Evolutionary conservation across 2,329 filamentous ascomycete genomes (phyloP).

Genomic region (Cryphonectria carpinicola): DNA sequence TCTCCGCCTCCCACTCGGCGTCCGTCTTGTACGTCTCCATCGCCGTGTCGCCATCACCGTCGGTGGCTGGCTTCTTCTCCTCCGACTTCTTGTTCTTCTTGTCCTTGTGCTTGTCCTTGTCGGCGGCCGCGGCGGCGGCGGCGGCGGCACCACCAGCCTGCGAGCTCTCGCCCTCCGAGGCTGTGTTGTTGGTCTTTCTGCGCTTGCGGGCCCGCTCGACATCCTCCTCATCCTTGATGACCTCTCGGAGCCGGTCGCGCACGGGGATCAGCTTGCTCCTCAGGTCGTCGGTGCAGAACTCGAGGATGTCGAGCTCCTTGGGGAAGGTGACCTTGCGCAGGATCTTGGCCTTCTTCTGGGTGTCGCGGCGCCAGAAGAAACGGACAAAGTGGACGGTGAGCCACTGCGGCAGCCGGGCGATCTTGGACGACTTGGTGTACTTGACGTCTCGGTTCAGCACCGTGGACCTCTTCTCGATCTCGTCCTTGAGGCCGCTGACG

Average conservation of each 20-base stretch:
- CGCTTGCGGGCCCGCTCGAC: slow-evolving; percentile 89
- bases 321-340: slow-evolving; percentile 99
- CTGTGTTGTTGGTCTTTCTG: slow-evolving; percentile 68
- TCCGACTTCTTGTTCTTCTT: slow-evolving; percentile 42
- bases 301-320: slow-evolving; percentile 86
- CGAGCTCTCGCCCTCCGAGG: slow-evolving; percentile 29
- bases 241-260: slow-evolving; percentile 93
- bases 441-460: slow-evolving; percentile 75
- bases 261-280: slow-evolving; percentile 83
- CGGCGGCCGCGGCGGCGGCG: slow-evolving; percentile 47
- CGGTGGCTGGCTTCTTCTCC: slow-evolving; percentile 41
- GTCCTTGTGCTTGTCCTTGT: slow-evolving; percentile 52
- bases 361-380: slow-evolving; percentile 96
- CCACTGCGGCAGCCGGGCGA: slow-evolving; percentile 90
- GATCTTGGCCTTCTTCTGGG: slow-evolving; percentile 98
- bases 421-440: slow-evolving; percentile 91
- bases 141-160: slow-evolving; percentile 34
- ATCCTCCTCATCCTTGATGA: slow-evolving; percentile 93
- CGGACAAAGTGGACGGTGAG: slow-evolving; percentile 96
- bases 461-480: slow-evolving; percentile 87
- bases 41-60: slow-evolving; percentile 69
- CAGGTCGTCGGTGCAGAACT: slow-evolving; percentile 93
- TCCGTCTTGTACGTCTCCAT: slow-evolving; percentile 92
- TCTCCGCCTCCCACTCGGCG: slow-evolving; percentile 87
- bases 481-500: slow-evolving; percentile 77